Percentiles rank a stretch among this genome's conserved stretches.
Evolutionary conservation across 495 filamentous ascomycete species (phyloP).

Genomic region (Chlorociboria aeruginascens): DNA sequence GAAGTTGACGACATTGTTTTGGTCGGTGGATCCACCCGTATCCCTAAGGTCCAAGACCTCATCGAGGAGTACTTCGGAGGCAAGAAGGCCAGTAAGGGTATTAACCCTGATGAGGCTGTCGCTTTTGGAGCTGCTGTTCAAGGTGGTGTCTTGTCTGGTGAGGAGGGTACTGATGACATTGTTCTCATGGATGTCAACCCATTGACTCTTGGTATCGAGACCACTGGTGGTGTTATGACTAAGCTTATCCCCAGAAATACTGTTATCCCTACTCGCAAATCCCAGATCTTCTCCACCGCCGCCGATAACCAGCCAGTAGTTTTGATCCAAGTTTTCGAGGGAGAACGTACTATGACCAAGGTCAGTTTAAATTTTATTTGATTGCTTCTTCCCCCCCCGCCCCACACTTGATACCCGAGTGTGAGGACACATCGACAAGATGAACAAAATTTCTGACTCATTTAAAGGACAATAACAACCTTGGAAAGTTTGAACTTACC

Average conservation of each 20-base stretch:
- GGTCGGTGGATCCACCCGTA: conserved; percentile 90
- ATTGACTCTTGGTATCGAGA: conserved; percentile 95
- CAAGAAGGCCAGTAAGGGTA: conserved; percentile 96
- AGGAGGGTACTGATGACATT: conserved; percentile 61
- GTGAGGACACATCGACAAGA: no score
- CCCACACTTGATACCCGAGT: no score
- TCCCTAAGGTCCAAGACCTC: conserved; percentile 89
- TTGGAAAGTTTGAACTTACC: conserved; percentile 97
- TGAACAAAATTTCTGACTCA: no score
- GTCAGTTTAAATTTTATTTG: no score
- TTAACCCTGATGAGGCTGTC: conserved; percentile 97
- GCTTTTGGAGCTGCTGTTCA: conserved; percentile 96
- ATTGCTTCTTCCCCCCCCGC: no score
- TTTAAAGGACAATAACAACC: conserved; percentile 90
- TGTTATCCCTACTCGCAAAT: conserved; percentile 91
- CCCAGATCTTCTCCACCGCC: conserved; percentile 95
- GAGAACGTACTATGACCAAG: conserved; percentile 83
- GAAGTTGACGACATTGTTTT: conserved; percentile 84
- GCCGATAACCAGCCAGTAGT: conserved; percentile 97
- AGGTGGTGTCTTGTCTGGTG: conserved; percentile 86
- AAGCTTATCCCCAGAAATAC: conserved; percentile 94
- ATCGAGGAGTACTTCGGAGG: conserved; percentile 91
- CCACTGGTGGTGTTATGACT: conserved; percentile 97
- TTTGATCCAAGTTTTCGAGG: conserved; percentile 94
- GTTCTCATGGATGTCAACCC: conserved; percentile 99